phyloP scores from a whole-genome alignment of 108 stramenopile species.

The Ochromonas danica region DNA sequence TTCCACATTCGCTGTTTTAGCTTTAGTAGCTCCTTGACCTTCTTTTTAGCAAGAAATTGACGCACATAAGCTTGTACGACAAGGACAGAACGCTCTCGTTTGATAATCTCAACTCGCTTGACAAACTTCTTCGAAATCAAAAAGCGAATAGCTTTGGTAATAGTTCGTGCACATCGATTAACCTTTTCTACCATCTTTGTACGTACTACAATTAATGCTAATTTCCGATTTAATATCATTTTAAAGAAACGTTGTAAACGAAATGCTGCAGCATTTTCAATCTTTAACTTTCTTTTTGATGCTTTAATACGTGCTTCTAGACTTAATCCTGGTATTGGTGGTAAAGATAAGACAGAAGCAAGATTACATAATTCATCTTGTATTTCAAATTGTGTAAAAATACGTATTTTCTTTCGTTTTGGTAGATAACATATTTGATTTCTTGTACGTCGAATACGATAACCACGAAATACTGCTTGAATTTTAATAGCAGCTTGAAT shows the following conservation, averaged over 20 bases:
- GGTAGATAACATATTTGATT: background rate
- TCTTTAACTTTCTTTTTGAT: background rate
- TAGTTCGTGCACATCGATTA: background rate
- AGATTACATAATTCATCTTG: background rate
- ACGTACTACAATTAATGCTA: background rate
- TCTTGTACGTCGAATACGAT: background rate
- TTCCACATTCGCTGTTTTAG: background rate
- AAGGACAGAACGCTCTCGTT: background rate
- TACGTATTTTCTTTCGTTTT: background rate
- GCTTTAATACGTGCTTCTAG: constrained; percentile 10
- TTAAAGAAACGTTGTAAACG: background rate
- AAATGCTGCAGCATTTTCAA: constrained; percentile 23
- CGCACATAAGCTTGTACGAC: background rate
- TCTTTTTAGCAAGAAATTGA: background rate
- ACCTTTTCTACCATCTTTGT: background rate
- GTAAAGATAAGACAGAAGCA: background rate
- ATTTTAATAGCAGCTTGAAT: background rate
- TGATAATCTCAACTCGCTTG: background rate
- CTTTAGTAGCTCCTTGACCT: background rate
- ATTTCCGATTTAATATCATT: background rate
- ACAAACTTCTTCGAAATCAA: constrained; percentile 2
- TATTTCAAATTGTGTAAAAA: constrained; percentile 3
- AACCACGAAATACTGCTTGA: constrained; percentile 20
- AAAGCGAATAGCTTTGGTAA: constrained; percentile 15
- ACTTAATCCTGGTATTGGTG: constrained; percentile 10